Base-by-base conservation (phyloP, 139 green algal species). In the Raphidocelis subcapitata region DNA sequence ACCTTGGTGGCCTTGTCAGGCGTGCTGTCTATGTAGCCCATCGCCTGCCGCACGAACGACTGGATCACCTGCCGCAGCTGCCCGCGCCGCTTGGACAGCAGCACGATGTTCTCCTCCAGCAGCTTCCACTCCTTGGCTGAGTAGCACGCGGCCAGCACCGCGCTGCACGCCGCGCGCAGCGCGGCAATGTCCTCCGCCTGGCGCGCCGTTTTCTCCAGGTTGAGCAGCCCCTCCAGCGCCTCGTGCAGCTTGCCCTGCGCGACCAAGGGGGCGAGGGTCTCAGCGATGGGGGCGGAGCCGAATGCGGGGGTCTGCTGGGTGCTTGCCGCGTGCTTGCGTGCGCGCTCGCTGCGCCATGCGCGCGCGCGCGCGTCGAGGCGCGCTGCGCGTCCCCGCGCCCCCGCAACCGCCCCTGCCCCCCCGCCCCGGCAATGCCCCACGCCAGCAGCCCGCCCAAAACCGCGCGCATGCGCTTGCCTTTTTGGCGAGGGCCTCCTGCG, bases 51-150 rank as follows among this genome's bases (percentile, higher is more conserved):
- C 37, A 99, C 96, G 72, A 98, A 95, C 0, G 80, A 87, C 76
- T 92, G 86, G 29, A 99, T 88, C 2, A 89, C 94, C 87, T 97
- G 91, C 82, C 98, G 98, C 5, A 99, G 79, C 86, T 99, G 96
- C 12, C 85, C 86, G 4, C 96, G 76, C n/a, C 96, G 80, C 86
- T 99, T 99, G 24, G 94, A 86, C n/a, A 99, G 84, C 65, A 97
- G 78, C 62, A 95, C 70, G 35, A 99, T 90, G 59, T 97, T 85
- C 79, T 99, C 96, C 75, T 97, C 92, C 21, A 99, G 83, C 28
- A 79, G 69, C 63, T 94, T 92, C 93, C 92, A 99, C 54, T 97
- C 85, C 10, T 79, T 73, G 8, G 88, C 88, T 26, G 87, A 72
- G 56, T 87, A 78, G 75, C 93, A 91, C 2, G 92, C 70, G n/a